Base-by-base conservation (phyloP, 2,329 filamentous ascomycete genomes). In the Fusarium anthophilum region DNA sequence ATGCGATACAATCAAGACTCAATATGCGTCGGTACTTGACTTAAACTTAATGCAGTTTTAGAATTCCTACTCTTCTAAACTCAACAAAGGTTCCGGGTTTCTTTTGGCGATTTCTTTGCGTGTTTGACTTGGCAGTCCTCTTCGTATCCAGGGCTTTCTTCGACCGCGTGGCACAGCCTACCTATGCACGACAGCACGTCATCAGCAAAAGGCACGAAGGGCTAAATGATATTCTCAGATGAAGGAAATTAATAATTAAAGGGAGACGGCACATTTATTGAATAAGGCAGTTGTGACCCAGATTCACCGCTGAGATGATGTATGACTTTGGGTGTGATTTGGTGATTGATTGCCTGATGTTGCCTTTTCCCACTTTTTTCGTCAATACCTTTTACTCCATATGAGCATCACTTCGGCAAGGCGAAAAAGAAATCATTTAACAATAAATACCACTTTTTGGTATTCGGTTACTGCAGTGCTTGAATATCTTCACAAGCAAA, bases 151-250 rank as follows among this genome's bases (percentile, higher is more conserved):
- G 24, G 24, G 17, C 44, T 43, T 35, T 35, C 50, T 44, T 50
- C 58, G 24, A 35, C 43, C 37, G 44, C 37, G 30, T 37, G 38
- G 18, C 30, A 43, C 41, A 22, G 44, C 58, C 37, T 30, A 26
- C 56, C 38, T 35, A 24, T 41, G 28, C 37, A 54, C 18, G n/a
- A 35, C 38, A 38, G 56, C 56, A 74, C 70, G 70, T 71, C 70
- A 73, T 73, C 53, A 70, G n/a, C 20, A 30, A 35, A 51, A 9
- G 30, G 50, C 28, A 45, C 18, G 26, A 35, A 53, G n/a, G 30
- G 44, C 32, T 39, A 32, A 57, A 56, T 53, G 55, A 43, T 53
- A 45, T 60, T 57, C 35, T 54, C 50, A 72, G 54, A 70, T 54
- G 22, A 61, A 44, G 30, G n/a, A 54, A 43, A 20, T 35, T 22